Percentiles rank a stretch among this genome's conserved stretches.
Conservation (phyloP, 768 basidiomycete species). For the Mycena amicta region DNA sequence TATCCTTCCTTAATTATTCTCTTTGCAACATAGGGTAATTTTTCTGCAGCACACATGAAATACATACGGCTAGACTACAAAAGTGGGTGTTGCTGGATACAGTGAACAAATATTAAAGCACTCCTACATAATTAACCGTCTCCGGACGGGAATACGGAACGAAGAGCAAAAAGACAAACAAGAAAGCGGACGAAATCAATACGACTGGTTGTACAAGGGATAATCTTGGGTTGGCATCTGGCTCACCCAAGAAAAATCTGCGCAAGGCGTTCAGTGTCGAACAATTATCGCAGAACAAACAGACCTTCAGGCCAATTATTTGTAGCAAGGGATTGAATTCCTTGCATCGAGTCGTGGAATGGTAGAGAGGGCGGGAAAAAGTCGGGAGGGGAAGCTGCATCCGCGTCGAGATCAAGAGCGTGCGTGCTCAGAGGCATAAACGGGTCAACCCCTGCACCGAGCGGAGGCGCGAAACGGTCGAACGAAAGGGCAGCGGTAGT, state of each 20-base stretch:
- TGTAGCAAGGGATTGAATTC: conserved; percentile 56
- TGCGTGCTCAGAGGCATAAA: conserved; percentile 34
- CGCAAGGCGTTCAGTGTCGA: neutral
- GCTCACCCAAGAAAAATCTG: conserved; percentile 40
- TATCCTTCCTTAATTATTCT: neutral
- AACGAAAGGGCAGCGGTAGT: conserved; percentile 48
- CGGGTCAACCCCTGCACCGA: conserved; percentile 40
- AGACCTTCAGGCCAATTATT: conserved; percentile 59
- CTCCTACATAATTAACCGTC: neutral
- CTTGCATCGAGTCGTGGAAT: conserved; percentile 60
- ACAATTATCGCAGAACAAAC: conserved; percentile 15
- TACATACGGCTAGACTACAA: neutral
- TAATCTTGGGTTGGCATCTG: conserved; percentile 27
- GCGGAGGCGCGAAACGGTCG: conserved; percentile 48
- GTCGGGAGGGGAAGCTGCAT: conserved; percentile 35
- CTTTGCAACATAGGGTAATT: neutral
- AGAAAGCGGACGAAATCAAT: no score
- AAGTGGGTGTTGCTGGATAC: neutral
- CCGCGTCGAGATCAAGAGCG: conserved; percentile 20
- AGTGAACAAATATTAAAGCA: neutral
- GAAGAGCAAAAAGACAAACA: conserved; percentile 2
- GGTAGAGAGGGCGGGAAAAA: conserved; percentile 58
- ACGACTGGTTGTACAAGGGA: conserved; percentile 13
- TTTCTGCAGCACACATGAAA: neutral
- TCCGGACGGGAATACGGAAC: no score